phyloP scores from a whole-genome alignment of 2,329 filamentous ascomycete genomes.

The Alternaria triticimaculans region DNA sequence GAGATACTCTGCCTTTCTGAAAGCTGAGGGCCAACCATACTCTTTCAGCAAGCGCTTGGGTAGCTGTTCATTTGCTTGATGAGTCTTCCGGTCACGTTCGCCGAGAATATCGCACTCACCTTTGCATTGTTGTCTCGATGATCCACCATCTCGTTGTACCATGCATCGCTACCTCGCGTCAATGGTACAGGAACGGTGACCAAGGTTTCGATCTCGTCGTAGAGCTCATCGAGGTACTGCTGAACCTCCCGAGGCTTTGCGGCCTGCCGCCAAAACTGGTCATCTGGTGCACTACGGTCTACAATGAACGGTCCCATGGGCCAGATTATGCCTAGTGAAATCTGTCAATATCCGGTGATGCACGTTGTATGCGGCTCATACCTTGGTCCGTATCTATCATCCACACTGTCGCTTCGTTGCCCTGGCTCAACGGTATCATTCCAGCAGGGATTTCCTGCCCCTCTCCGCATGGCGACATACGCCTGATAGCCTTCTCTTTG shows the following conservation, averaged over 20 bases:
- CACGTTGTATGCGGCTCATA: neutral
- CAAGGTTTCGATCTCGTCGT: neutral
- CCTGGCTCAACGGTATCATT: constrained; percentile 8
- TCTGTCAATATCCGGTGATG: neutral
- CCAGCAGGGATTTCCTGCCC: constrained; percentile 1
- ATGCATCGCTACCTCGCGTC: neutral
- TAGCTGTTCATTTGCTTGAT: neutral
- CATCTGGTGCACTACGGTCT: constrained; percentile 2
- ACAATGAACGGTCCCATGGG: neutral
- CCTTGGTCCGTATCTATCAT: constrained; percentile 7
- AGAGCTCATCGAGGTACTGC: constrained; percentile 3
- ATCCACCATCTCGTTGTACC: neutral
- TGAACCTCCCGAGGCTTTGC: constrained; percentile 1
- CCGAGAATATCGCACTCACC: neutral
- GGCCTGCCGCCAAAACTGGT: neutral
- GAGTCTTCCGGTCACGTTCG: neutral
- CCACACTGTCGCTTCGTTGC: constrained; percentile 5
- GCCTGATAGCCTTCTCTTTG: neutral
- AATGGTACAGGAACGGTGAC: neutral
- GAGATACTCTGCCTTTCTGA: neutral
- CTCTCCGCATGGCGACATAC: constrained; percentile 1
- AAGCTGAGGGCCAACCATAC: neutral
- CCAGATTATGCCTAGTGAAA: neutral
- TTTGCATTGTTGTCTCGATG: neutral
- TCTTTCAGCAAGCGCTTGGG: neutral